These are phyloP conservation scores for Globisporangium takayamanum DNA, from an alignment of 352 stramenopile genomes.

Conservation along the genomic window DNA sequence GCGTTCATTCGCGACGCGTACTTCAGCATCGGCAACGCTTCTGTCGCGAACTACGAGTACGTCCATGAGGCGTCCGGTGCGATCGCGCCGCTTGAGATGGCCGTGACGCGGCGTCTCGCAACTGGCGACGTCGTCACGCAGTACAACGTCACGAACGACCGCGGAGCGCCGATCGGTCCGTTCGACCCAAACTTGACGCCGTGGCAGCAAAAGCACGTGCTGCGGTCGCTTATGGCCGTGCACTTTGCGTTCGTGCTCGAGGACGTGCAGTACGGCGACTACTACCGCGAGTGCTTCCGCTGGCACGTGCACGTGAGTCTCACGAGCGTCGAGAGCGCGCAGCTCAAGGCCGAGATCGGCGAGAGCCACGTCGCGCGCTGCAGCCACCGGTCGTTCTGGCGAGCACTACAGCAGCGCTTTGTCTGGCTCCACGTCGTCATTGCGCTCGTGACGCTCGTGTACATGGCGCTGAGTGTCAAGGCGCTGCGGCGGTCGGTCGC, in stretches of 20 bases:
- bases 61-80: conserved; percentile 16
- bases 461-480: conserved; percentile 55
- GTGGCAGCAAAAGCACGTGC: conserved; percentile 33
- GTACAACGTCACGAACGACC: conserved; percentile 39
- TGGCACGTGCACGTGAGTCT: conserved; percentile 64
- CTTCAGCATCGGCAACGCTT: conserved; percentile 58
- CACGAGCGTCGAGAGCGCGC: conserved; percentile 34
- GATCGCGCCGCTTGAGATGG: conserved; percentile 32
- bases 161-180: conserved; percentile 35
- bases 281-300: conserved; percentile 83
- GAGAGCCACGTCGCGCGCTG: conserved; percentile 58
- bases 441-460: conserved; percentile 34
- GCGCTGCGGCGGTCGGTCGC: conserved; percentile 45
- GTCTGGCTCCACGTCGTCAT: conserved; percentile 75
- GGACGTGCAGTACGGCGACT: conserved; percentile 66
- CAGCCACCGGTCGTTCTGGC: conserved; percentile 39
- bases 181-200: conserved; percentile 37
- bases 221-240: conserved; percentile 40
- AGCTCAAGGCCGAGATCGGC: conserved; percentile 46
- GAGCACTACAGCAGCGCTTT: conserved; percentile 48
- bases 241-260: conserved; percentile 52
- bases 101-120: conserved; percentile 26
- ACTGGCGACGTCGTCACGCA: conserved; percentile 24
- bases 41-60: conserved; percentile 83
- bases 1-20: conserved; percentile 69